These are phyloP conservation scores for Neoscytalidium dimidiatum DNA, from an alignment of 2,329 filamentous ascomycete genomes.

Conservation along the genomic window DNA sequence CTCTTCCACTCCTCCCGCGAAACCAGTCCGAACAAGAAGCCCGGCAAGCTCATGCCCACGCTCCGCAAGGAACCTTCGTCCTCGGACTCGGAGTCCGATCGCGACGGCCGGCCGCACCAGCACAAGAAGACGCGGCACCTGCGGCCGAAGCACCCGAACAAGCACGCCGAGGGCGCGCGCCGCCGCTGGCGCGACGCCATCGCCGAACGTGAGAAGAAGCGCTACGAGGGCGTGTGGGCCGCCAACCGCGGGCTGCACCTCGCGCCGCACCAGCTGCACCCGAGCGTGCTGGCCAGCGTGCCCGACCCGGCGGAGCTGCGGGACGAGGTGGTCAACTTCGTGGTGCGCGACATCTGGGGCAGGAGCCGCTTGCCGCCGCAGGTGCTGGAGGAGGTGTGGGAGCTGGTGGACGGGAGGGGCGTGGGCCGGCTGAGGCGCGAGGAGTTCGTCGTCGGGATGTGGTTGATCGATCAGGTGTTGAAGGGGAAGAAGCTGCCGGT, in stretches of 20 bases:
- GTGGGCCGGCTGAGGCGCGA: conserved; percentile 62
- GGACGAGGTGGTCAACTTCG: conserved; percentile 62
- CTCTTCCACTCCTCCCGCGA: conserved; percentile 30
- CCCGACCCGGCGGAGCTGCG: neutral
- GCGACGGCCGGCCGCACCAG: conserved; percentile 53
- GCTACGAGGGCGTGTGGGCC: conserved; percentile 84
- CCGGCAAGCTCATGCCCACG: conserved; percentile 63
- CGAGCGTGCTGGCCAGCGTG: neutral
- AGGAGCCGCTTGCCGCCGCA: conserved; percentile 67
- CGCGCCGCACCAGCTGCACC: conserved; percentile 21
- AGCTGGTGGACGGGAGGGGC: conserved; percentile 64
- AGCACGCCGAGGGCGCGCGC: conserved; percentile 74
- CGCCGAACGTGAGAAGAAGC: conserved; percentile 70
- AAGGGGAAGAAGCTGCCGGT: conserved; percentile 75
- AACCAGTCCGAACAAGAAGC: conserved; percentile 47
- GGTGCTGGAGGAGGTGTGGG: conserved; percentile 75
- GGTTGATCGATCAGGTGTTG: conserved; percentile 80
- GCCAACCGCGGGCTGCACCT: conserved; percentile 67
- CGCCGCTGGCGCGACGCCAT: conserved; percentile 77
- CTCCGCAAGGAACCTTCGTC: conserved; percentile 56
- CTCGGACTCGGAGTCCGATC: conserved; percentile 55
- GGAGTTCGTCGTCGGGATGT: conserved; percentile 82
- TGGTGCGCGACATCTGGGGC: conserved; percentile 74
- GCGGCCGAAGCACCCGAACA: conserved; percentile 61
- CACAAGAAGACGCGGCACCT: conserved; percentile 61